Conservation (phyloP, 768 basidiomycete species). For the Tylopilus cervinicoccineus region DNA sequence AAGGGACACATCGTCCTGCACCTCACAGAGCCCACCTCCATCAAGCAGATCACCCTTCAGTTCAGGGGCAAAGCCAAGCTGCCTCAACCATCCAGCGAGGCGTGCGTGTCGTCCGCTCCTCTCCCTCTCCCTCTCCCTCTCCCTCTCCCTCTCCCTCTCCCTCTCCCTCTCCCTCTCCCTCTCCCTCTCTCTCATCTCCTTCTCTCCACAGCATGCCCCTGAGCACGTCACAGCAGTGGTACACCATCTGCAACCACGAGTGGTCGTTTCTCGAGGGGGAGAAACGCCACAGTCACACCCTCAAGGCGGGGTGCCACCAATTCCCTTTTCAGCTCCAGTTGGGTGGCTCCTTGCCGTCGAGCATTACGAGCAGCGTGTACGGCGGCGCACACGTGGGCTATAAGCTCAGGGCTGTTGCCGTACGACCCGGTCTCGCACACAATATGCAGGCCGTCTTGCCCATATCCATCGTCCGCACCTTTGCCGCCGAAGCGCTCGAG, state of each 20-base stretch:
- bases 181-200: slow-evolving; percentile 1
- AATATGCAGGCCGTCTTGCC: slow-evolving; percentile 62
- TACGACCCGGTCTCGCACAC: slow-evolving; percentile 67
- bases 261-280: slow-evolving; percentile 92
- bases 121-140: slow-evolving; percentile 3
- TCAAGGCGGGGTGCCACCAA: slow-evolving; percentile 91
- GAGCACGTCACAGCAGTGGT: slow-evolving; percentile 42
- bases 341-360: slow-evolving; percentile 82
- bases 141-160: too few species aligned
- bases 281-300: slow-evolving; percentile 74
- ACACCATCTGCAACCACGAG: slow-evolving; percentile 74
- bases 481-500: slow-evolving; percentile 81
- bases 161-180: too few species aligned
- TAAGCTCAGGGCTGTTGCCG: slow-evolving; percentile 84
- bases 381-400: slow-evolving; percentile 74
- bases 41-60: slow-evolving; percentile 80
- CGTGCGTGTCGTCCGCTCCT: slow-evolving; percentile 41
- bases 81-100: slow-evolving; percentile 52
- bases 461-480: slow-evolving; percentile 68
- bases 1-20: slow-evolving; percentile 78
- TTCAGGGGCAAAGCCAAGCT: slow-evolving; percentile 81
- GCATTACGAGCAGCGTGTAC: slow-evolving; percentile 50
- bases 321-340: slow-evolving; percentile 91
- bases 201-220: slow-evolving; percentile 16
- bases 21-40: slow-evolving; percentile 76